Evolutionary conservation across 352 stramenopile species (phyloP).

Genomic region (Phytophthora palmivora): DNA sequence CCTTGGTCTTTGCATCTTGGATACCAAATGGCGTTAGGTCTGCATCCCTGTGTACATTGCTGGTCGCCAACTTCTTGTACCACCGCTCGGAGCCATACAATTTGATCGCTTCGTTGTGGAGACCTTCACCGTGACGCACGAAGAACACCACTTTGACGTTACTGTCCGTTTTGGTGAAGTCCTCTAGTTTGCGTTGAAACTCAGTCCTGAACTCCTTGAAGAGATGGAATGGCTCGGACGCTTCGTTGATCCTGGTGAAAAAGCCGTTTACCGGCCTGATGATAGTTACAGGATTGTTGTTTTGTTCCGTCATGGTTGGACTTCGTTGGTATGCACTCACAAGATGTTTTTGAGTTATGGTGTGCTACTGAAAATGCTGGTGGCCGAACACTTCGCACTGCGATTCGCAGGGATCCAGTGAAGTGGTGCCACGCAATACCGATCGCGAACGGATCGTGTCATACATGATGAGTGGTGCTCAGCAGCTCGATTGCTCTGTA

Average conservation of each 20-base stretch:
- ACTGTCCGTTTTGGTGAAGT: not conserved
- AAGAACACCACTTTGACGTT: conserved; percentile 75
- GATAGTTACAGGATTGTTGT: not conserved
- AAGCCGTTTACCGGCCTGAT: conserved; percentile 20
- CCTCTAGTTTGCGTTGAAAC: conserved; percentile 15
- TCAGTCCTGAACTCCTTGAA: conserved; percentile 25
- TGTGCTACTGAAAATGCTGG: not conserved
- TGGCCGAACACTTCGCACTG: not conserved
- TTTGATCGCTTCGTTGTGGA: conserved; percentile 70
- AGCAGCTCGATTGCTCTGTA: not conserved
- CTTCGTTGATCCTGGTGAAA: conserved; percentile 7
- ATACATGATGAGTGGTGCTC: conserved; percentile 27
- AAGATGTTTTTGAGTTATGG: conserved; percentile 5
- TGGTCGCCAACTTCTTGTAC: conserved; percentile 63
- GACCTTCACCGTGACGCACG: conserved; percentile 72
- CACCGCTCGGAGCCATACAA: conserved; percentile 60
- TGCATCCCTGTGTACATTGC: conserved; percentile 58
- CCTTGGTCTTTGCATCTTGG: conserved; percentile 52
- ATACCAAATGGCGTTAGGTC: conserved; percentile 65
- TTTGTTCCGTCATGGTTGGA: conserved; percentile 5
- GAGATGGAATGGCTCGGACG: conserved; percentile 3
- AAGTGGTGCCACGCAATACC: conserved; percentile 14
- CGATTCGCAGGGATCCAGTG: too few species aligned
- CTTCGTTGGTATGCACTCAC: not conserved
- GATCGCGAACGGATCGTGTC: not conserved